Base-by-base conservation (phyloP, 176 grass and related monocot species). In the Pharus latifolius region DNA sequence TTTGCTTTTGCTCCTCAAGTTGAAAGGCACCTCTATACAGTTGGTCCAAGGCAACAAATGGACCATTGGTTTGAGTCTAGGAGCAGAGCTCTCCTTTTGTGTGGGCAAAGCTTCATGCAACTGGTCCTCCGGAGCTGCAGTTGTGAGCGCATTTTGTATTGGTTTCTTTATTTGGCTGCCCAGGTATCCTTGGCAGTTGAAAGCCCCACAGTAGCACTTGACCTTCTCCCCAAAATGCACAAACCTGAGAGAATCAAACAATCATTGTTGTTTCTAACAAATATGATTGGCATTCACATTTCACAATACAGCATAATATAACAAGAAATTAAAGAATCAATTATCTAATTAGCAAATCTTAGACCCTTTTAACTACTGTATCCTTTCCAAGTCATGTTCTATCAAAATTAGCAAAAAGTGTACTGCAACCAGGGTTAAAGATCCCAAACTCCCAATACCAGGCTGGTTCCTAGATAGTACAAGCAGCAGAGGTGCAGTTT, bases 191-290 rank as follows among this genome's bases (percentile, higher is more conserved):
- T 94, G 95, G 73, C 95, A 99, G 32, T 83, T 99, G 10, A 50
- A 54, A 48, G 95, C 84, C 29, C 85, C 82, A 19, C 95, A 99
- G 22, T 74, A 69, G 55, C 95, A 99, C 22, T 86, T 58, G 51
- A 88, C 95, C 88, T 88, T 99, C 56, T 86, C 57, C 32, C 95
- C 90, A 47, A 99, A 99, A 81, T 91, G 95, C 65, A 99, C 95
- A 76, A 99, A 94, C 80, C 95, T 99, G 76, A 1, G 49, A 74
- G 60, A 67, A 31, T 47, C 13, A 9, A 15, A 10, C 12, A 57
- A 70, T 30, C 22, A 33, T 17, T 10, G 16, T 30, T 60, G 0
- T 26, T 57, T 13, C n/a, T 56, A 33, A 7, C 15, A 45, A 63
- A 75, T 35, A 72, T 13, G 35, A 77, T 25, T 43, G 47, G 40